Evolutionary conservation across 2,329 filamentous ascomycete genomes (phyloP).

Genomic region (Onygena corvina): DNA sequence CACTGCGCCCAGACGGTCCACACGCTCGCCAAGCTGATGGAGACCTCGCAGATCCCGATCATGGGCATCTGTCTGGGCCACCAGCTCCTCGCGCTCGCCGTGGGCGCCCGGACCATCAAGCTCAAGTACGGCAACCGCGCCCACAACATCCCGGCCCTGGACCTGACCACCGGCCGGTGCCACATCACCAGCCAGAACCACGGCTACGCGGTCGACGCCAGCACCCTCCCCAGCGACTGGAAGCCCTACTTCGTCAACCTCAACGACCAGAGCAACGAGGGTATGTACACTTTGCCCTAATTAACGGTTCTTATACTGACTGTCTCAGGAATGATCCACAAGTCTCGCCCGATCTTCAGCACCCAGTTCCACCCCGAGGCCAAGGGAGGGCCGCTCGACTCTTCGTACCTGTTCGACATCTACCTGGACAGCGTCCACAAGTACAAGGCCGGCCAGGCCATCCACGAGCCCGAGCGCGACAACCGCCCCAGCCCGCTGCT

Average conservation of each 20-base stretch:
- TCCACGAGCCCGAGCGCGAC: slow-evolving; percentile 60
- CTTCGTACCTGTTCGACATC: slow-evolving; percentile 89
- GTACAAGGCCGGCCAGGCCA: slow-evolving; percentile 72
- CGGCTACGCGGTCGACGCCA: slow-evolving; percentile 84
- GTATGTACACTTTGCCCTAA: slow-evolving; percentile 26
- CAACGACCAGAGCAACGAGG: slow-evolving; percentile 95
- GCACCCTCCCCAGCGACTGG: slow-evolving; percentile 72
- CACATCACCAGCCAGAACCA: slow-evolving; percentile 99
- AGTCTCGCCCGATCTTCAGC: slow-evolving; percentile 89
- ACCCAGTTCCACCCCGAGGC: slow-evolving; percentile 99
- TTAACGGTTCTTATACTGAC: slow-evolving; percentile 5
- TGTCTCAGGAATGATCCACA: slow-evolving; percentile 67
- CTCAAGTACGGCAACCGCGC: slow-evolving; percentile 98
- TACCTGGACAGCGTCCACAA: slow-evolving; percentile 81
- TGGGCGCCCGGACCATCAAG: slow-evolving; percentile 84
- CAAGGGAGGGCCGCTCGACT: slow-evolving; percentile 93
- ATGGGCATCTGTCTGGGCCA: slow-evolving; percentile 98
- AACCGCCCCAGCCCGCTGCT: slow-evolving; percentile 78
- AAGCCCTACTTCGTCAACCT: slow-evolving; percentile 98
- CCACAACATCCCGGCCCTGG: slow-evolving; percentile 93
- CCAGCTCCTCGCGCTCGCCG: slow-evolving; percentile 82
- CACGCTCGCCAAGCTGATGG: slow-evolving; percentile 82
- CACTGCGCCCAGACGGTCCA: slow-evolving; percentile 92
- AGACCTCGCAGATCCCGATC: slow-evolving; percentile 77
- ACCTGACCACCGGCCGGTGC: slow-evolving; percentile 90